These are phyloP conservation scores for Fragaria iinumae DNA, from an alignment of 306 rosid species.

Conservation along the genomic window DNA sequence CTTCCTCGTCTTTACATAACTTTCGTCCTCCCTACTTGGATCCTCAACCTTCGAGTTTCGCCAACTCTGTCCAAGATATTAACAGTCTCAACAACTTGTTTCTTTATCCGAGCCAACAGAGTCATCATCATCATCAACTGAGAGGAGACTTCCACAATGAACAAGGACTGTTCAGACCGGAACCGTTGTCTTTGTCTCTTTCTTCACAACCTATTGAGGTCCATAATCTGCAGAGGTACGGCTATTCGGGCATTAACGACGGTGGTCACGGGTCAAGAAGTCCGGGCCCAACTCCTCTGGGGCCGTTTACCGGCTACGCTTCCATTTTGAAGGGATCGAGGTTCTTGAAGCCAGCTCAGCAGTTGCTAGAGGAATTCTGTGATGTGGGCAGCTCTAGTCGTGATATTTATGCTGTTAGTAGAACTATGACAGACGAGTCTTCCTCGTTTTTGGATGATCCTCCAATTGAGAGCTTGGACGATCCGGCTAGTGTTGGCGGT, in stretches of 20 bases:
- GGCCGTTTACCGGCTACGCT: conserved; percentile 72
- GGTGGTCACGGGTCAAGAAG: conserved; percentile 31
- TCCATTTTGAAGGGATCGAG: conserved; percentile 73
- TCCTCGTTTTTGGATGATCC: conserved; percentile 47
- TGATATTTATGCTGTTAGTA: conserved; percentile 31
- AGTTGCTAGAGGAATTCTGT: conserved; percentile 62
- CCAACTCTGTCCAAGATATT: neutral
- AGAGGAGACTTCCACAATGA: conserved; percentile 1
- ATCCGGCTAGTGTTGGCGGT: neutral
- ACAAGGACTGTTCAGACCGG: conserved; percentile 55
- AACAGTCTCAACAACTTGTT: neutral
- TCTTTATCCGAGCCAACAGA: neutral
- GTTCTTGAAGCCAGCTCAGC: conserved; percentile 74
- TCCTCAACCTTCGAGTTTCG: neutral
- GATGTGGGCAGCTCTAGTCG: conserved; percentile 34
- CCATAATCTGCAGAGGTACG: conserved; percentile 48
- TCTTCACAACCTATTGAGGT: conserved; percentile 31
- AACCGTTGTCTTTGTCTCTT: conserved; percentile 69
- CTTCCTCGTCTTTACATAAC: neutral
- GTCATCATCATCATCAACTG: neutral
- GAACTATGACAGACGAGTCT: conserved; percentile 30
- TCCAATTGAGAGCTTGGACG: conserved; percentile 31
- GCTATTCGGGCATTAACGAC: conserved; percentile 19
- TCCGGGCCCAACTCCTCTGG: conserved; percentile 48
- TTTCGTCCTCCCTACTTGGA: neutral